Percentiles rank a stretch among this genome's conserved stretches.
phyloP scores from a whole-genome alignment of 345 rosid genomes.

The Acer yangbiense region DNA sequence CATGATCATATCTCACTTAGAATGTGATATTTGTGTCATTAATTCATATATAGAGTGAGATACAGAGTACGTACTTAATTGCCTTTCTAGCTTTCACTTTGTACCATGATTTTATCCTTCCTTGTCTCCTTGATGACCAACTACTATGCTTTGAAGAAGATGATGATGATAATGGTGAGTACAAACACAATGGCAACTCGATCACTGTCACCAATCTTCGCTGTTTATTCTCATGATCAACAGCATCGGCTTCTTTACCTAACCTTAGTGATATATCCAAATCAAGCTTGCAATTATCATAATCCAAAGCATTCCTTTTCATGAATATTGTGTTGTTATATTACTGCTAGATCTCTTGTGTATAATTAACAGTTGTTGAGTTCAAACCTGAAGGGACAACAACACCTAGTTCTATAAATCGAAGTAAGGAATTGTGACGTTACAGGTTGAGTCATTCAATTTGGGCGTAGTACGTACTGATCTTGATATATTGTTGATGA shows the following conservation, averaged over 20 bases:
- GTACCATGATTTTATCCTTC: conserved; percentile 19
- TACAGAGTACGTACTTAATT: conserved; percentile 63
- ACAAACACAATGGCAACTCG: conserved; percentile 51
- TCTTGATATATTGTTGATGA: conserved; percentile 11
- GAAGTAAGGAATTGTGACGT: neutral
- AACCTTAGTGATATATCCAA: conserved; percentile 56
- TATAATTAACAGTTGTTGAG: neutral
- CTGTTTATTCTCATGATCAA: conserved; percentile 12
- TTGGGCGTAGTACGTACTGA: conserved; percentile 8
- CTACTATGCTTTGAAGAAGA: conserved; percentile 39
- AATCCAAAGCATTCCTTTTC: conserved; percentile 35
- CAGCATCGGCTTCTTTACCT: conserved; percentile 7
- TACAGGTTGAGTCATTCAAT: conserved; percentile 21
- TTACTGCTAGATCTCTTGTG: too few relatives aligned
- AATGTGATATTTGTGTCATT: conserved; percentile 36
- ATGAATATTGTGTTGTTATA: conserved; percentile 1
- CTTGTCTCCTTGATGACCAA: conserved; percentile 33
- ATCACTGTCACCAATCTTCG: conserved; percentile 29
- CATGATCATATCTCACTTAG: conserved; percentile 83
- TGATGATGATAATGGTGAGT: conserved; percentile 33
- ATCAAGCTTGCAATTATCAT: conserved; percentile 37
- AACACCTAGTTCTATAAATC: too few relatives aligned
- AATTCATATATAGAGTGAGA: conserved; percentile 84
- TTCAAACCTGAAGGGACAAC: conserved; percentile 14
- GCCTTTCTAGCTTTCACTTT: conserved; percentile 46